phyloP scores from a whole-genome alignment of 768 basidiomycete species.

The Auricularia sp. region DNA sequence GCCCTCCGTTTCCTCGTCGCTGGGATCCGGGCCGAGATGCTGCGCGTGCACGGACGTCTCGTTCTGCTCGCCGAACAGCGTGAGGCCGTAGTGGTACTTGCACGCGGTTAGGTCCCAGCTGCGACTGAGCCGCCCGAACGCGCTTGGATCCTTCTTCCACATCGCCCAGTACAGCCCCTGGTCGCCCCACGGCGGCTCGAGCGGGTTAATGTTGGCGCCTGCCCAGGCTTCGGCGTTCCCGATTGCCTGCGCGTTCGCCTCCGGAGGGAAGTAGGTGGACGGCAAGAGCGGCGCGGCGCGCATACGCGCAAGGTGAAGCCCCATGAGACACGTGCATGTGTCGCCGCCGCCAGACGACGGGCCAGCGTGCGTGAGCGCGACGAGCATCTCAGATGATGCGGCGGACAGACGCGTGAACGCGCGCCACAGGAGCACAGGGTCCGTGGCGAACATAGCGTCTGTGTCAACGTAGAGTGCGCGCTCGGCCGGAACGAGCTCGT shows the following conservation, averaged over 20 bases:
- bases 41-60: neutral
- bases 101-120: conserved; percentile 12
- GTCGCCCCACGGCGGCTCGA: conserved; percentile 12
- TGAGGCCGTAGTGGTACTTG: neutral
- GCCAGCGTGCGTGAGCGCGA: conserved; percentile 12
- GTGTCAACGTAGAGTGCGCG: conserved; percentile 12
- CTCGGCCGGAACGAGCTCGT: conserved; percentile 4
- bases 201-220: conserved; percentile 3
- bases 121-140: conserved; percentile 7
- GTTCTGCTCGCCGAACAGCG: neutral
- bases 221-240: neutral
- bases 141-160: conserved; percentile 7
- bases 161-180: conserved; percentile 14
- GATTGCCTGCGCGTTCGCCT: neutral
- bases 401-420: conserved; percentile 7
- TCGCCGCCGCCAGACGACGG: conserved; percentile 4
- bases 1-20: neutral
- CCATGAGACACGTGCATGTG: conserved; percentile 12
- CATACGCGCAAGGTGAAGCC: conserved; percentile 11
- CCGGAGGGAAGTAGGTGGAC: conserved; percentile 6
- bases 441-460: conserved; percentile 12
- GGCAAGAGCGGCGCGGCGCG: conserved; percentile 10
- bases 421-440: conserved; percentile 12
- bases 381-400: conserved; percentile 1
- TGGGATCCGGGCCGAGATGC: neutral